A percentile compares a stretch with the other conserved stretches of the same genome.
Evolutionary conservation across 176 grass and related monocot species (phyloP).

Genomic region (Oryza glaberrima): DNA sequence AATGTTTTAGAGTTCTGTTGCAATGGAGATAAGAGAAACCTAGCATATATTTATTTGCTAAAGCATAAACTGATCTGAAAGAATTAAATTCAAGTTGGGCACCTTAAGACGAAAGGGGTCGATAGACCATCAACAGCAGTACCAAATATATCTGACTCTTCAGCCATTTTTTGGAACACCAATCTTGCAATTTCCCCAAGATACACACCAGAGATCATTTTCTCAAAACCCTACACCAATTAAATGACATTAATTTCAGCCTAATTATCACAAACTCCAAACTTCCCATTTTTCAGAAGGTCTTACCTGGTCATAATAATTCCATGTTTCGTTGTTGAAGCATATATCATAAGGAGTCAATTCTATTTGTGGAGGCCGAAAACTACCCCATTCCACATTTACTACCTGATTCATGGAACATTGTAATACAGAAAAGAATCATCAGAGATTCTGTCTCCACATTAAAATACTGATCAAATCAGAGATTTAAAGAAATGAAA

Average conservation of each 20-base stretch:
- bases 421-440: neutral
- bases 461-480: neutral
- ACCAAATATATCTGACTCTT: conserved; percentile 75
- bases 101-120: conserved; percentile 78
- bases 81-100: conserved; percentile 20
- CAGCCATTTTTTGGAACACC: conserved; percentile 64
- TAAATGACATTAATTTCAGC: conserved; percentile 5
- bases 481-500: conserved; percentile 7
- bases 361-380: conserved; percentile 76
- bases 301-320: conserved; percentile 73
- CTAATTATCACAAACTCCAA: neutral
- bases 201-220: conserved; percentile 95
- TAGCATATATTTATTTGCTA: conserved; percentile 16
- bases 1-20: neutral
- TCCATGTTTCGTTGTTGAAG: conserved; percentile 50
- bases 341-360: conserved; percentile 82
- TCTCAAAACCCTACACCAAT: conserved; percentile 69
- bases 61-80: neutral
- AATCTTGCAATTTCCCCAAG: conserved; percentile 85
- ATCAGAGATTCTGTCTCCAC: neutral
- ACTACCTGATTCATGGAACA: conserved; percentile 58
- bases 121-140: conserved; percentile 42
- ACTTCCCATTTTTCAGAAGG: conserved; percentile 5
- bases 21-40: neutral
- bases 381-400: conserved; percentile 97